Conservation (phyloP, 179 eudicot species). For the Patellifolia procumbens region DNA sequence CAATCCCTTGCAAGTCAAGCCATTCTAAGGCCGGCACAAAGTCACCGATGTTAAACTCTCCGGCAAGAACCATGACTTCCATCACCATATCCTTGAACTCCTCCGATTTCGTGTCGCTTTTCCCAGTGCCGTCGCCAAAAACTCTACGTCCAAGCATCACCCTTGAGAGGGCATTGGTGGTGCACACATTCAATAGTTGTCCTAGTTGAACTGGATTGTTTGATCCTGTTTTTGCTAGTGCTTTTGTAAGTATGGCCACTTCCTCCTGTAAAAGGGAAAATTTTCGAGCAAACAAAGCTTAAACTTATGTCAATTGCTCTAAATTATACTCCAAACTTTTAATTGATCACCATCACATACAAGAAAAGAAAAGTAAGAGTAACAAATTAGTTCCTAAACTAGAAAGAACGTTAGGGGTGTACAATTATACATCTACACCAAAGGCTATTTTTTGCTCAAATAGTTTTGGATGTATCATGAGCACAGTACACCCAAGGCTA, state of each 20-base stretch:
- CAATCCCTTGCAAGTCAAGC: conserved; percentile 81
- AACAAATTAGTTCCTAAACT: too few species aligned
- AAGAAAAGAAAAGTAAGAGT: too few species aligned
- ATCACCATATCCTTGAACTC: conserved; percentile 89
- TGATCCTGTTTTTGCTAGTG: conserved; percentile 40
- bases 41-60: conserved; percentile 82
- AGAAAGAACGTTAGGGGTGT: too few species aligned
- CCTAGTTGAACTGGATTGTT: conserved; percentile 46
- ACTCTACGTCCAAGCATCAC: conserved; percentile 49
- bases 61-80: conserved; percentile 79
- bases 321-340: too few species aligned
- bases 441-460: too few species aligned
- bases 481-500: too few species aligned
- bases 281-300: neutral
- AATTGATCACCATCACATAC: too few species aligned
- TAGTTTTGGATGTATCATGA: too few species aligned
- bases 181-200: conserved; percentile 57
- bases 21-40: conserved; percentile 70
- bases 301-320: neutral
- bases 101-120: conserved; percentile 62
- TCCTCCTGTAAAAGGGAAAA: conserved; percentile 50
- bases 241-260: conserved; percentile 54
- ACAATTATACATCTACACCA: too few species aligned
- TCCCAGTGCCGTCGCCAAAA: conserved; percentile 47
- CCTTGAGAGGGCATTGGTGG: conserved; percentile 50